Percentiles rank a stretch among this genome's conserved stretches.
phyloP scores from a whole-genome alignment of 129 eudicot species.

The Tagetes erecta region DNA sequence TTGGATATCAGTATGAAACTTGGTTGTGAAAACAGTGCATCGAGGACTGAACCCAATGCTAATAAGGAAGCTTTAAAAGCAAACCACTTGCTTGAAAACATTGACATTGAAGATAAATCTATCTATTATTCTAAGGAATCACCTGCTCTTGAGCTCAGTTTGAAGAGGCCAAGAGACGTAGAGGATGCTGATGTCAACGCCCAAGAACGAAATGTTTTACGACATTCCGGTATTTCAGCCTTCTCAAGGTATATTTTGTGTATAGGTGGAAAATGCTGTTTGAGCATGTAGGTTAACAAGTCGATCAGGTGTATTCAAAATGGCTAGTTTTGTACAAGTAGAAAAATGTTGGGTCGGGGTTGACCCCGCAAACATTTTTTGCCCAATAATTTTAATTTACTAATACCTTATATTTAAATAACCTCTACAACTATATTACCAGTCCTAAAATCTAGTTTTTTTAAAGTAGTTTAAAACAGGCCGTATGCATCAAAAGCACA shows the following conservation, averaged over 20 bases:
- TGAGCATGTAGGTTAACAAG: neutral
- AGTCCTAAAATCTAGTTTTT: neutral
- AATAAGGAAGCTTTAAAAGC: constrained; percentile 31
- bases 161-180: constrained; percentile 49
- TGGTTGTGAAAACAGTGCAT: constrained; percentile 31
- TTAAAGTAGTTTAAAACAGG: neutral
- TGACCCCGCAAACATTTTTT: neutral
- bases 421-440: neutral
- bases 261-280: constrained; percentile 4
- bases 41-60: constrained; percentile 28
- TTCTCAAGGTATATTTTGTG: constrained; percentile 55
- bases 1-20: constrained; percentile 33
- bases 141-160: constrained; percentile 60
- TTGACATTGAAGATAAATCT: constrained; percentile 39
- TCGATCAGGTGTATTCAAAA: neutral
- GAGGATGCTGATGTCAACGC: constrained; percentile 42
- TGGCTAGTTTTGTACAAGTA: neutral
- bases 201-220: constrained; percentile 48
- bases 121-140: constrained; percentile 34
- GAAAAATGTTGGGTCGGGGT: neutral
- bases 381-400: neutral
- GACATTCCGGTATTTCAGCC: constrained; percentile 66
- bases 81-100: constrained; percentile 36
- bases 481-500: neutral
- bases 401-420: neutral